These are phyloP conservation scores for Elaeis oleifera DNA, from an alignment of 202 grass and related monocot genomes.

Conservation along the genomic window DNA sequence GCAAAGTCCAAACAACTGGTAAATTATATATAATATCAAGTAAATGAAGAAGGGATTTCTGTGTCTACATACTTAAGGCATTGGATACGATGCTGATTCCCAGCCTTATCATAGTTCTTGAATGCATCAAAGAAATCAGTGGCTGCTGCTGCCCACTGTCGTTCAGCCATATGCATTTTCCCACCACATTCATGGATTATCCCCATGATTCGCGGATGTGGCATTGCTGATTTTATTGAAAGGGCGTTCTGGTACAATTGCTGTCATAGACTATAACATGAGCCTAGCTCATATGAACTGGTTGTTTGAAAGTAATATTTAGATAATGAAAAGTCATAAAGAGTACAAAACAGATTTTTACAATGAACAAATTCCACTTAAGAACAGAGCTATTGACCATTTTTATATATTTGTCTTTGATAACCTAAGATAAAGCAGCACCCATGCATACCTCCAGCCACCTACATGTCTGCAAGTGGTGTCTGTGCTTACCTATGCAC, in stretches of 20 bases:
- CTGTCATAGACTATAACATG: conserved; percentile 28
- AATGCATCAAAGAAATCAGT: conserved; percentile 99
- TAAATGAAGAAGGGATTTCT: not conserved
- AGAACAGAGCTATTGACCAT: too few relatives aligned
- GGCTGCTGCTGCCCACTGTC: conserved; percentile 80
- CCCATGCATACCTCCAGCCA: too few relatives aligned
- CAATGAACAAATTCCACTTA: too few relatives aligned
- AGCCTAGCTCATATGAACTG: too few relatives aligned
- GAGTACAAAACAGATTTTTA: too few relatives aligned
- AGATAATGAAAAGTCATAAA: not conserved
- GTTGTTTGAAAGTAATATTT: too few relatives aligned
- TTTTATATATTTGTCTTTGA: too few relatives aligned
- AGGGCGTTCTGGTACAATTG: conserved; percentile 89
- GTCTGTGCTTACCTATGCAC: too few relatives aligned
- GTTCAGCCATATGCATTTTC: conserved; percentile 99
- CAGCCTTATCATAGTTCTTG: conserved; percentile 99
- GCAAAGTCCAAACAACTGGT: too few relatives aligned
- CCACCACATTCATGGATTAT: conserved; percentile 99
- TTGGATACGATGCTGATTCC: conserved; percentile 82
- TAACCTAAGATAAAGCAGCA: too few relatives aligned
- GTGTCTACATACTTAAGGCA: conserved; percentile 67
- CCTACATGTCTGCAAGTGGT: too few relatives aligned
- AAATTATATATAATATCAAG: too few relatives aligned
- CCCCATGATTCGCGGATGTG: conserved; percentile 99
- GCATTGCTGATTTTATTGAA: conserved; percentile 97